A percentile compares a stretch with the other conserved stretches of the same genome.
Evolutionary conservation across 1,139 yeast genomes (phyloP).

Genomic region (Yamadazyma friedrichii): DNA sequence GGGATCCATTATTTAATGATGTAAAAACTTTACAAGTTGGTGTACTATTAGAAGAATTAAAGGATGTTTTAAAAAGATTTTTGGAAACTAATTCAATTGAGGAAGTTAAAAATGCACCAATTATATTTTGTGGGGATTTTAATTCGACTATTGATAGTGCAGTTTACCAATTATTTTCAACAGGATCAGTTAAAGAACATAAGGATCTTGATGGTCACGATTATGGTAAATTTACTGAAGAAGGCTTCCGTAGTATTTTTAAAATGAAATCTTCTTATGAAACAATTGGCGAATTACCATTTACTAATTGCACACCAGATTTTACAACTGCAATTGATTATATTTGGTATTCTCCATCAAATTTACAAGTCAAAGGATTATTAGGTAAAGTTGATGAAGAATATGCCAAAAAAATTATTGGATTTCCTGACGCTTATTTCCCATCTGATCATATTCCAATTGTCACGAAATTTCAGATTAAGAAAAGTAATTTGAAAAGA

Average conservation of each 20-base stretch:
- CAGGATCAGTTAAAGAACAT: slow-evolving; percentile 74
- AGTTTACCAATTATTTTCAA: slow-evolving; percentile 83
- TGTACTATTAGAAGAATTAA: slow-evolving; percentile 83
- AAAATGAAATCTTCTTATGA: slow-evolving; percentile 84
- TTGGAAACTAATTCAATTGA: slow-evolving; percentile 47
- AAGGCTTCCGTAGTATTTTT: slow-evolving; percentile 81
- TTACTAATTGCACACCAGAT: slow-evolving; percentile 90
- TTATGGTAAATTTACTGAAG: slow-evolving; percentile 88
- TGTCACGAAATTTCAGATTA: slow-evolving; percentile 72
- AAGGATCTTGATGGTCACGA: slow-evolving; percentile 81
- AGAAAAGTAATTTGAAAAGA: slow-evolving; percentile 40
- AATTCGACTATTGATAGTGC: slow-evolving; percentile 88
- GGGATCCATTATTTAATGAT: slow-evolving; percentile 97
- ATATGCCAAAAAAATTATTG: slow-evolving; percentile 75
- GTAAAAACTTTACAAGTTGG: slow-evolving; percentile 97
- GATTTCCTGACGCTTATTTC: slow-evolving; percentile 90
- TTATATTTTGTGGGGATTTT: slow-evolving; percentile 92
- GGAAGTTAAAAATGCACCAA: slow-evolving; percentile 65
- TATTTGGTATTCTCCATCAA: slow-evolving; percentile 86
- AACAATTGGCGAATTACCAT: slow-evolving; percentile 83
- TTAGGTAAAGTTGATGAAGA: slow-evolving; percentile 81
- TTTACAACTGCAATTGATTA: slow-evolving; percentile 94
- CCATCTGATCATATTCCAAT: slow-evolving; percentile 95
- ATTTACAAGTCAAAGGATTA: slow-evolving; percentile 78
- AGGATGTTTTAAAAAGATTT: slow-evolving; percentile 53